Conservation (phyloP, 2,329 filamentous ascomycete species). For the Aureobasidium leucospermi region DNA sequence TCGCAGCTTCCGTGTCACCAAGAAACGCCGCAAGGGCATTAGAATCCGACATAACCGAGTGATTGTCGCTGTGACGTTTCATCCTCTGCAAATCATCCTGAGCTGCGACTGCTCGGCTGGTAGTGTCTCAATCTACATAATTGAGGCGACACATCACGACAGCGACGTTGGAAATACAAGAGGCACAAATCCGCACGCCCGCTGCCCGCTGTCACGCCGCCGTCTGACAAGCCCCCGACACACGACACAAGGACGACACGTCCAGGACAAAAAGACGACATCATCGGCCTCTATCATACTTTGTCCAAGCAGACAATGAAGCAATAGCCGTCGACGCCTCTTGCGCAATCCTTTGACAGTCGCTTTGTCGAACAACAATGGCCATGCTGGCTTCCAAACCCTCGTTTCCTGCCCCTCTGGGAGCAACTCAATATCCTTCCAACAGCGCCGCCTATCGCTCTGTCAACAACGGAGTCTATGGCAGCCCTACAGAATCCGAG, state of each 20-base stretch:
- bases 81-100: slow-evolving; percentile 9
- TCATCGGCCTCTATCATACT: not conserved
- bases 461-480: slow-evolving; percentile 47
- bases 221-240: not conserved
- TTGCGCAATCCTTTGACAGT: slow-evolving; percentile 2
- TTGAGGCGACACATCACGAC: not conserved
- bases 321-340: slow-evolving; percentile 7
- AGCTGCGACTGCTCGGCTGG: slow-evolving; percentile 9
- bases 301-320: slow-evolving; percentile 3
- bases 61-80: slow-evolving; percentile 12
- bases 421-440: slow-evolving; percentile 21
- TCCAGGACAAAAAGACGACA: not conserved
- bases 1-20: not conserved
- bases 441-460: slow-evolving; percentile 15
- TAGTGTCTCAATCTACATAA: slow-evolving; percentile 8
- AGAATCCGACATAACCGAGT: slow-evolving; percentile 5
- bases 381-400: slow-evolving; percentile 73
- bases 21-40: not conserved
- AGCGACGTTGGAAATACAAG: not conserved
- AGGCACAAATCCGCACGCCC: not conserved
- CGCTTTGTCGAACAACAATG: slow-evolving; percentile 41
- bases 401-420: slow-evolving; percentile 49
- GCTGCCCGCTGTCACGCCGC: not conserved
- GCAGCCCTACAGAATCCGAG: slow-evolving; percentile 84
- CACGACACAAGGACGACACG: not conserved